Base-by-base conservation (phyloP, 108 stramenopile species). In the Fistulifera solaris region DNA sequence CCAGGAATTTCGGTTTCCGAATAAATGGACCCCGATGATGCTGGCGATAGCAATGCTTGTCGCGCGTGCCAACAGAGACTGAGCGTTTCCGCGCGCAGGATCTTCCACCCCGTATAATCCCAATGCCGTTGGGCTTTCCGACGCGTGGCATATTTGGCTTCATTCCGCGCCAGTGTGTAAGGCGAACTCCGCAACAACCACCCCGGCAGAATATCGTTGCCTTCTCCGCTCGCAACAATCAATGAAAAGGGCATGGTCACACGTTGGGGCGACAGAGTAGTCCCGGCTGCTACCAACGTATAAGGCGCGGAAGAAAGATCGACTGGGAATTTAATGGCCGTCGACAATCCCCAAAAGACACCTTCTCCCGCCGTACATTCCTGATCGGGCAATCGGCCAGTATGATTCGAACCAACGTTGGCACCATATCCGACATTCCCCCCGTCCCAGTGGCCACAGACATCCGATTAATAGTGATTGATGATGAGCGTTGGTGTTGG, bases 341-440 rank as follows among this genome's bases (percentile, higher is more conserved):
- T 59, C 18, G 73, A 69, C 58, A 98, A 69, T 4, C 97, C 97
- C 85, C 80, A 95, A 71, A 87, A 98, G 22, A 86, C 70, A 3
- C 97, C 97, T 61, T 98, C 97, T 0, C 95, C 97, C 0, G 78
- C 67, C 57, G 77, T 57, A 16, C 71, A 63, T 71, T 96, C 94
- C 62, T 96, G 94, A 72, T 98, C 97, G 1, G 95, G 88, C 12
- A 90, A 59, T 4, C 95, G 68, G 7, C 93, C 94, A 0, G 97
- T 98, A 64, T 98, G 97, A 66, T 98, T 98, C 21, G 81, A 80
- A 10, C 97, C 97, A 12, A 96, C 87, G 58, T 96, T 96, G 45
- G 78, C 76, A 10, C 97, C 97, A 58, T 96, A 98, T 5, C 85
- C 94, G 1, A 98, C 89, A 68, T 98, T 95, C 14, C 95, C n/a